Evolutionary conservation across 306 rosid species (phyloP).

Genomic region (Canavalia ensiformis): DNA sequence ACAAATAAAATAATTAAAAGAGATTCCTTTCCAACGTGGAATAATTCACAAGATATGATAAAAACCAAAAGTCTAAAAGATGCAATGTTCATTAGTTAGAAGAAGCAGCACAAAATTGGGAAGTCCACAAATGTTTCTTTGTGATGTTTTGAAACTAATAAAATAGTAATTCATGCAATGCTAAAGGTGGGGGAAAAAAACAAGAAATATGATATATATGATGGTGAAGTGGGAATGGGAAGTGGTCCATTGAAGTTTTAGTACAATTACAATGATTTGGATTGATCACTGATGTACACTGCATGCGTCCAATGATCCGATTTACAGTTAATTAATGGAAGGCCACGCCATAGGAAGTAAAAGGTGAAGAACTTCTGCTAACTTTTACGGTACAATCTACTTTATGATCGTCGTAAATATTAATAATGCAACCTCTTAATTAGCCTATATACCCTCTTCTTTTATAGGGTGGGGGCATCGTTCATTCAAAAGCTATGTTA

Average conservation of each 20-base stretch:
- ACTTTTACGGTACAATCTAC: conserved; percentile 54
- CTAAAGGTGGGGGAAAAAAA: neutral
- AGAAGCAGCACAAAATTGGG: neutral
- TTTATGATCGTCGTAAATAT: conserved; percentile 47
- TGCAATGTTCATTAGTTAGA: neutral
- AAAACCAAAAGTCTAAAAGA: neutral
- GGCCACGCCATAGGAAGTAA: conserved; percentile 44
- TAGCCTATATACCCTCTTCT: conserved; percentile 53
- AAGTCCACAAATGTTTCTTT: conserved; percentile 1
- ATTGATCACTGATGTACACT: conserved; percentile 59
- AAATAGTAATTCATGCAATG: neutral
- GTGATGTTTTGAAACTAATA: neutral
- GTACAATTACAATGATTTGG: conserved; percentile 63
- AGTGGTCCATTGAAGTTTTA: conserved; percentile 55
- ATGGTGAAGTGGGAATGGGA: conserved; percentile 7
- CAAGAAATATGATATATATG: neutral
- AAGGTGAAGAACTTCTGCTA: conserved; percentile 41
- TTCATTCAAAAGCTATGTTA: conserved; percentile 36
- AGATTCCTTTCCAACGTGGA: conserved; percentile 7
- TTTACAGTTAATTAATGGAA: conserved; percentile 52
- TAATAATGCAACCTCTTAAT: conserved; percentile 43
- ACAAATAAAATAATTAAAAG: neutral
- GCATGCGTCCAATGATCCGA: conserved; percentile 65
- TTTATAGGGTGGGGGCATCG: conserved; percentile 52
- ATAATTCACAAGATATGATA: neutral